phyloP scores from a whole-genome alignment of 768 basidiomycete genomes.

The Phylloporus arenicola region DNA sequence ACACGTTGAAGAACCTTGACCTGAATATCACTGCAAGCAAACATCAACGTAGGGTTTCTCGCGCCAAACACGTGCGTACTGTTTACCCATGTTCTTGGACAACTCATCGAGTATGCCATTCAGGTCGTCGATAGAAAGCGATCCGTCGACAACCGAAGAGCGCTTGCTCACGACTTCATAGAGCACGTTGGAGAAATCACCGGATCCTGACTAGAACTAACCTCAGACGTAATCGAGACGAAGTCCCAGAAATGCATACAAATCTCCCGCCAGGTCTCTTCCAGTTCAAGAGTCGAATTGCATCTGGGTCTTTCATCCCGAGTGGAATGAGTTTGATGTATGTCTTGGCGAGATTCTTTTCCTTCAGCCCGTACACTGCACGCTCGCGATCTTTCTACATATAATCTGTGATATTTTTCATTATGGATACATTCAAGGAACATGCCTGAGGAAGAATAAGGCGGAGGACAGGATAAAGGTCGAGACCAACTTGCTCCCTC shows the following conservation, averaged over 20 bases:
- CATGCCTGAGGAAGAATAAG: slow-evolving; percentile 84
- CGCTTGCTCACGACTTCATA: slow-evolving; percentile 83
- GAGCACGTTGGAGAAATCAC: slow-evolving; percentile 84
- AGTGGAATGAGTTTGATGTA: slow-evolving; percentile 89
- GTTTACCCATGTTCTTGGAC: slow-evolving; percentile 64
- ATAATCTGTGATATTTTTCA: not conserved
- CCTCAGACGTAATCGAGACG: not conserved
- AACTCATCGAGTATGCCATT: slow-evolving; percentile 80
- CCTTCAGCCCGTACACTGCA: slow-evolving; percentile 89
- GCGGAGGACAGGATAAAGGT: slow-evolving; percentile 86
- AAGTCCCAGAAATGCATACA: slow-evolving; percentile 36
- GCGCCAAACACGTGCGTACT: slow-evolving; percentile 39
- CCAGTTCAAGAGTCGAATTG: slow-evolving; percentile 83
- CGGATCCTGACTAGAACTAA: slow-evolving; percentile 54
- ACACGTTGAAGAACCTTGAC: slow-evolving; percentile 70
- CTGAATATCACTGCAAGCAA: slow-evolving; percentile 58
- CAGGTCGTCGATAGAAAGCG: slow-evolving; percentile 74
- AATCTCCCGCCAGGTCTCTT: slow-evolving; percentile 70
- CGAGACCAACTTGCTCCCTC: slow-evolving; percentile 79
- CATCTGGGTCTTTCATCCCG: slow-evolving; percentile 72
- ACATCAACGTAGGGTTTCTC: slow-evolving; percentile 5
- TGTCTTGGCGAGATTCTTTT: slow-evolving; percentile 87
- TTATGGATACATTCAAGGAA: not conserved
- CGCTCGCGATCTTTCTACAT: slow-evolving; percentile 89
- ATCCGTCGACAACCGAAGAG: slow-evolving; percentile 72